Percentiles rank a stretch among this genome's conserved stretches.
Evolutionary conservation across 805 yeast species (phyloP).

Genomic region (Saccharomycopsis amapae): DNA sequence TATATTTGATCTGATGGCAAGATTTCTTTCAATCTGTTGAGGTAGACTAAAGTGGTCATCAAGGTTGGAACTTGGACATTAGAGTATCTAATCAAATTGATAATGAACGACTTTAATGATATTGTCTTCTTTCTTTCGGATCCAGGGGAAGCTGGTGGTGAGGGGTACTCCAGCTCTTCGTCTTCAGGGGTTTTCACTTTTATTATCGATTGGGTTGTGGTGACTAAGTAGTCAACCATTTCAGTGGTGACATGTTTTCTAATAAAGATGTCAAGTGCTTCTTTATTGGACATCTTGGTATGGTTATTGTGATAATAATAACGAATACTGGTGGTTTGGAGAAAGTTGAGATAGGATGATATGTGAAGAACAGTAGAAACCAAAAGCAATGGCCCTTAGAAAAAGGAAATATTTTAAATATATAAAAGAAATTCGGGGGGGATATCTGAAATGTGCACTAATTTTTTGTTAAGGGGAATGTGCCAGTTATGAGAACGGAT

Average conservation of each 20-base stretch:
- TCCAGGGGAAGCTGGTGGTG: conserved; percentile 31
- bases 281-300: conserved; percentile 20
- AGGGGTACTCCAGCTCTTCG: conserved; percentile 23
- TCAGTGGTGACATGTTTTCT: conserved; percentile 22
- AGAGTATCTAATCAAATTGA: conserved; percentile 63
- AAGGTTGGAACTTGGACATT: conserved; percentile 77
- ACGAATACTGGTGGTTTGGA: no score
- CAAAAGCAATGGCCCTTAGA: no score
- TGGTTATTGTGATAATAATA: not conserved
- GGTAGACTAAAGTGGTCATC: conserved; percentile 63
- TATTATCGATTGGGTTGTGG: conserved; percentile 19
- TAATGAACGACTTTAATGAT: conserved; percentile 67
- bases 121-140: conserved; percentile 33
- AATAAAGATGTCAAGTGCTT: conserved; percentile 20
- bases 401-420: no score
- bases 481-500: no score
- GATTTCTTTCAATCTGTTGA: conserved; percentile 51
- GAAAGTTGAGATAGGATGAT: no score
- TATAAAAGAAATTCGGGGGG: no score
- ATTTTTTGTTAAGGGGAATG: no score
- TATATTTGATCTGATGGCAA: conserved; percentile 62
- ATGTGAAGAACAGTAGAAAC: no score
- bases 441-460: no score
- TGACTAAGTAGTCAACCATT: conserved; percentile 21
- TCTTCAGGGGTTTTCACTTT: conserved; percentile 20